These are phyloP conservation scores for Centaurea solstitialis DNA, from an alignment of 129 eudicot species.

Conservation along the genomic window DNA sequence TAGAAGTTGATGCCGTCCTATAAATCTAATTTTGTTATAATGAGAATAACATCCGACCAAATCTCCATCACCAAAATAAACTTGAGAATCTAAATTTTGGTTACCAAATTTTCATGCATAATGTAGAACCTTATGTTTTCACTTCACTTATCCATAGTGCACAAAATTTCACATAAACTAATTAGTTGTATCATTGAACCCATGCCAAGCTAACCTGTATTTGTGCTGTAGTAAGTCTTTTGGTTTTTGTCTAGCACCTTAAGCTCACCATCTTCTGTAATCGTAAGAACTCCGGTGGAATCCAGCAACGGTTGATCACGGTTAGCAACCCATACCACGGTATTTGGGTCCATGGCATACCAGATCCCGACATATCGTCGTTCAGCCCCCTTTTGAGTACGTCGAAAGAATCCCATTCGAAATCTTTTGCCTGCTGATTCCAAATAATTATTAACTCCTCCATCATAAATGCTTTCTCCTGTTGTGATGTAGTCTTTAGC, in stretches of 20 bases:
- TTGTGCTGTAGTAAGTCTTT: neutral
- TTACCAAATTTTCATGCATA: no score
- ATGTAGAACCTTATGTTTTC: no score
- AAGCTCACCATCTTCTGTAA: constrained; percentile 33
- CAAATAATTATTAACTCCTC: constrained; percentile 4
- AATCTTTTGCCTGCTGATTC: constrained; percentile 35
- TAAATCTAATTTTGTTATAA: no score
- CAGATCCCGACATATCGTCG: constrained; percentile 47
- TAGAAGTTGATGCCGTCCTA: no score
- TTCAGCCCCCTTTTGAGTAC: neutral
- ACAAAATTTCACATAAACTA: neutral
- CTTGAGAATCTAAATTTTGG: no score
- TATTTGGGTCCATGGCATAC: constrained; percentile 26
- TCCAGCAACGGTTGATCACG: constrained; percentile 32
- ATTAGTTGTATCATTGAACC: neutral
- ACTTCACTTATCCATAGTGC: no score
- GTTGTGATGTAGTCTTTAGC: constrained; percentile 30
- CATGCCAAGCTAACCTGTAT: neutral
- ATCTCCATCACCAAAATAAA: no score
- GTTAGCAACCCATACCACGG: constrained; percentile 64
- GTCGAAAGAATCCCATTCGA: constrained; percentile 50
- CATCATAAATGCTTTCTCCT: constrained; percentile 24
- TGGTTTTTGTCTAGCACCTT: constrained; percentile 6
- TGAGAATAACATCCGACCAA: no score
- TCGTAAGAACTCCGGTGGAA: constrained; percentile 14